Percentiles rank a stretch among this genome's conserved stretches.
Evolutionary conservation across 2,329 filamentous ascomycete genomes (phyloP).

Genomic region (Sclerotinia sclerotiorum): DNA sequence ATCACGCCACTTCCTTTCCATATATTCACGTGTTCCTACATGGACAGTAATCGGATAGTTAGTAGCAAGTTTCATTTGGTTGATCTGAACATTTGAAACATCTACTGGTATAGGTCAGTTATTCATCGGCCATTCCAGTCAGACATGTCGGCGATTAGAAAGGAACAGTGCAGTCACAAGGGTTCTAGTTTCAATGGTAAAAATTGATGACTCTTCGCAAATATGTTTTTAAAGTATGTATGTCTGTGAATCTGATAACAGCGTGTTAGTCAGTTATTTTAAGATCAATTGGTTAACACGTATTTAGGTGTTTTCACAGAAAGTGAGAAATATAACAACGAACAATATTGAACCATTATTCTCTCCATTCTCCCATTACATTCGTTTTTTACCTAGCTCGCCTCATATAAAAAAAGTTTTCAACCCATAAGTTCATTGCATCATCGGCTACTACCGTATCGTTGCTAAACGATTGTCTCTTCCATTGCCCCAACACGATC

Average conservation of each 20-base stretch:
- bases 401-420: neutral
- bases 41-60: neutral
- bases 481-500: constrained; percentile 4
- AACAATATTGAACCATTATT: neutral
- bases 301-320: neutral
- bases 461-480: neutral
- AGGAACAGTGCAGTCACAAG: neutral
- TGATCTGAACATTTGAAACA: constrained; percentile 1
- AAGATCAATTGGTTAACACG: neutral
- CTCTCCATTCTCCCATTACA: neutral
- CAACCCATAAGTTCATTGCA: neutral
- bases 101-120: neutral
- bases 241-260: neutral
- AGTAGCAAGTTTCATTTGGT: neutral
- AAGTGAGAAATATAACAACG: neutral
- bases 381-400: neutral
- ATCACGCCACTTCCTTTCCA: neutral
- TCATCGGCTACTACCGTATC: neutral
- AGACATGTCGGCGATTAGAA: neutral
- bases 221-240: neutral
- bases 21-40: neutral
- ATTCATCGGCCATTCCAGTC: constrained; percentile 10
- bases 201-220: neutral
- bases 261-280: neutral
- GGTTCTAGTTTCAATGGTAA: neutral